Evolutionary conservation across 2,329 filamentous ascomycete species (phyloP).

Genomic region (Hypoxylon sp.): DNA sequence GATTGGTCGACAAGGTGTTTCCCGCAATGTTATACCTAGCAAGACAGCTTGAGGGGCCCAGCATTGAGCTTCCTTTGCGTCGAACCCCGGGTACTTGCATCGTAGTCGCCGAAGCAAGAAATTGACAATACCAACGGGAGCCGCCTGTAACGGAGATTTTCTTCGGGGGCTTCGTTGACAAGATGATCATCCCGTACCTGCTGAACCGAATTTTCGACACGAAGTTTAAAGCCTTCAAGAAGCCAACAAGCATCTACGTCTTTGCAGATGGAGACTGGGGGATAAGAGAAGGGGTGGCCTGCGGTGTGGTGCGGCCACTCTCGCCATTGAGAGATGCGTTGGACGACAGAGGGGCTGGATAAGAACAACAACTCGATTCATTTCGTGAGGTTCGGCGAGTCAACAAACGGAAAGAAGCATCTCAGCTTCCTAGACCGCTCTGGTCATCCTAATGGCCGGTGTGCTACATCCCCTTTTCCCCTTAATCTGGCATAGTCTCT

Average conservation of each 20-base stretch:
- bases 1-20: conserved; percentile 26
- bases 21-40: conserved; percentile 25
- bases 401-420: conserved; percentile 21
- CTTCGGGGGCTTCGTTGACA: conserved; percentile 25
- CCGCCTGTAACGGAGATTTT: conserved; percentile 33
- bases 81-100: conserved; percentile 8
- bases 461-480: background rate
- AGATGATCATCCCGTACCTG: conserved; percentile 29
- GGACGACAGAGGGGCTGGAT: conserved; percentile 14
- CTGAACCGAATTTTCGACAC: conserved; percentile 26
- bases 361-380: conserved; percentile 33
- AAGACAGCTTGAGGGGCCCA: conserved; percentile 30
- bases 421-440: conserved; percentile 26
- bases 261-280: conserved; percentile 41
- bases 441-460: conserved; percentile 6
- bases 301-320: conserved; percentile 32
- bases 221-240: conserved; percentile 27
- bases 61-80: conserved; percentile 37
- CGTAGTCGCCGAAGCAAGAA: conserved; percentile 12
- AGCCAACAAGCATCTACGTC: conserved; percentile 36
- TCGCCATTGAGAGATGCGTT: conserved; percentile 20
- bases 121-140: conserved; percentile 17
- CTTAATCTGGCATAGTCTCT: background rate
- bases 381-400: conserved; percentile 31
- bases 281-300: conserved; percentile 6